These are phyloP conservation scores for Iberis pinnata DNA, from an alignment of 345 rosid genomes.

Conservation along the genomic window DNA sequence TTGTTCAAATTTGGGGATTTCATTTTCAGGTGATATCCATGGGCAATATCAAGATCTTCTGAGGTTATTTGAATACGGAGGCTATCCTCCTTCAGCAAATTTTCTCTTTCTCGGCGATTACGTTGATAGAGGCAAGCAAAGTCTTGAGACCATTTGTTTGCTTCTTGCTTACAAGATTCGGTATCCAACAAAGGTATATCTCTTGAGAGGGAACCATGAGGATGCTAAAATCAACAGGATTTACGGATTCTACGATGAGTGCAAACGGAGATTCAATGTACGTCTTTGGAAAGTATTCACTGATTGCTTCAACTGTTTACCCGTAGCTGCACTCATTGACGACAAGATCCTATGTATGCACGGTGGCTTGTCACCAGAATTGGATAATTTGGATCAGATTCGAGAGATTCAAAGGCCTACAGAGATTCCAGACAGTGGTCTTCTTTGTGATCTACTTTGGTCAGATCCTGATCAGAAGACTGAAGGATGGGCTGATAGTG, in stretches of 20 bases:
- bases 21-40: neutral
- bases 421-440: neutral
- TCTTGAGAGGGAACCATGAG: constrained; percentile 81
- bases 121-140: constrained; percentile 55
- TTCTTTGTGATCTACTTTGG: neutral
- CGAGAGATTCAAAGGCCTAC: neutral
- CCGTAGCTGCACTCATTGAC: neutral
- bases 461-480: neutral
- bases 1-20: neutral
- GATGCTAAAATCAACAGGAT: constrained; percentile 63
- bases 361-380: neutral
- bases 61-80: constrained; percentile 60
- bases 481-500: neutral
- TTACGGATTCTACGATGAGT: neutral
- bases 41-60: constrained; percentile 31
- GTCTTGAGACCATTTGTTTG: constrained; percentile 77
- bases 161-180: constrained; percentile 77
- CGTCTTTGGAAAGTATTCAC: neutral
- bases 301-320: neutral
- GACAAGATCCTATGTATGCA: neutral
- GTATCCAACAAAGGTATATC: constrained; percentile 51
- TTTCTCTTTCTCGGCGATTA: constrained; percentile 45
- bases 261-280: neutral
- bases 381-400: neutral
- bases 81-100: constrained; percentile 67